Percentiles rank a stretch among this genome's conserved stretches.
These are phyloP conservation scores for Lactarius psammicola DNA, from an alignment of 768 basidiomycete genomes.

Conservation along the genomic window DNA sequence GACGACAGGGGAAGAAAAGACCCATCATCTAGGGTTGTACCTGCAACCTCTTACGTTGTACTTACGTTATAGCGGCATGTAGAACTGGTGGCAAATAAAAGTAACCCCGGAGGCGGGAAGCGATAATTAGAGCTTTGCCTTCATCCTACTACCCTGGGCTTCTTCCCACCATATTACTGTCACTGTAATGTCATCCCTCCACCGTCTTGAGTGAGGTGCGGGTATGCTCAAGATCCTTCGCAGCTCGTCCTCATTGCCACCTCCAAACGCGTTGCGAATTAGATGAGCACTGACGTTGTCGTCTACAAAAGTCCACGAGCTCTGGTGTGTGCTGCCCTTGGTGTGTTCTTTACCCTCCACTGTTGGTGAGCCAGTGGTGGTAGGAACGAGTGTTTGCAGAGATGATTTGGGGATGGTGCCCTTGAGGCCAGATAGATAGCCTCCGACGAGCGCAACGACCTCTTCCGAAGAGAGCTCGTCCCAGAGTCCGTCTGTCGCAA, in stretches of 20 bases:
- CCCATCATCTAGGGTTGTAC: conserved; percentile 36
- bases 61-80: conserved; percentile 17
- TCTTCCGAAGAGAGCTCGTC: conserved; percentile 67
- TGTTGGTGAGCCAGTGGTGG: conserved; percentile 49
- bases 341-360: conserved; percentile 62
- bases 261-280: conserved; percentile 91
- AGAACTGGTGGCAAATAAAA: conserved; percentile 21
- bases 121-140: conserved; percentile 51
- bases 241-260: conserved; percentile 60
- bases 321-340: conserved; percentile 38
- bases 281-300: conserved; percentile 78
- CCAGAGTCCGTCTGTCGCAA: conserved; percentile 80
- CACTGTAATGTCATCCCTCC: conserved; percentile 82
- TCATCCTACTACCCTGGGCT: conserved; percentile 48
- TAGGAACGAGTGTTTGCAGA: conserved; percentile 55
- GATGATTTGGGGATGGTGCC: conserved; percentile 60
- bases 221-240: conserved; percentile 75
- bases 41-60: conserved; percentile 5
- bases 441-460: conserved; percentile 83
- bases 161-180: conserved; percentile 86
- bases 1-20: conserved; percentile 37
- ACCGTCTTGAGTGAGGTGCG: conserved; percentile 71
- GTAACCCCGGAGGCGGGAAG: conserved; percentile 22
- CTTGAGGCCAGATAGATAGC: conserved; percentile 69
- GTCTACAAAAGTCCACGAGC: conserved; percentile 77